These are phyloP conservation scores for Steccherinum ochraceum DNA, from an alignment of 768 basidiomycete genomes.

Conservation along the genomic window DNA sequence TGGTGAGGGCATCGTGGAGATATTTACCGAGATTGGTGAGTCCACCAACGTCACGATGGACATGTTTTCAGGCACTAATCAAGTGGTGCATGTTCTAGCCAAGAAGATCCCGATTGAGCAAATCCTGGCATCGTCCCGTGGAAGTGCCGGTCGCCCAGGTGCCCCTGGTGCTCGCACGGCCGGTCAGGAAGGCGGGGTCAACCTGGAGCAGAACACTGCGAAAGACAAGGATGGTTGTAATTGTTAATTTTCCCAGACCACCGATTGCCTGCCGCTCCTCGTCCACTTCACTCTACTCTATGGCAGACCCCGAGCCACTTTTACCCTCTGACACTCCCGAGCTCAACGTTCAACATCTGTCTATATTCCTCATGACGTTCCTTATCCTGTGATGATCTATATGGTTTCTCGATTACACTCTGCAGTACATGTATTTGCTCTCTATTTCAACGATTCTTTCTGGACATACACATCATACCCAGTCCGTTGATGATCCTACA, in stretches of 20 bases:
- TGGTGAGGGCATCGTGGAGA: conserved; percentile 89
- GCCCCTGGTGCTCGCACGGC: conserved; percentile 41
- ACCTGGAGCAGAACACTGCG: conserved; percentile 57
- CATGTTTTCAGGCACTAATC: neutral
- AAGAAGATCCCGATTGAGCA: conserved; percentile 92
- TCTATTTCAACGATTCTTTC: conserved; percentile 8
- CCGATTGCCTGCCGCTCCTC: no score
- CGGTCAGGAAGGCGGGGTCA: conserved; percentile 54
- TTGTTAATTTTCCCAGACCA: conserved; percentile 45
- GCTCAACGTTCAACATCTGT: neutral
- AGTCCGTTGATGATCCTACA: neutral
- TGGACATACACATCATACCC: conserved; percentile 5
- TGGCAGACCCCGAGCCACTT: neutral
- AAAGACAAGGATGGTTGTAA: conserved; percentile 77
- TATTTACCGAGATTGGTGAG: conserved; percentile 97
- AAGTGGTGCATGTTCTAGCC: conserved; percentile 48
- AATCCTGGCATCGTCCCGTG: conserved; percentile 80
- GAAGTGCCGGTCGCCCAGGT: conserved; percentile 57
- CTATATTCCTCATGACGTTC: neutral
- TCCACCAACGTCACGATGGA: no score
- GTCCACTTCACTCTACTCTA: neutral
- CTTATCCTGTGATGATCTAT: conserved; percentile 6
- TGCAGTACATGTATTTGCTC: conserved; percentile 19
- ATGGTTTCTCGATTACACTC: conserved; percentile 8
- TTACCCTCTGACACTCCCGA: no score